These are phyloP conservation scores for Thymus mandschuricus DNA, from an alignment of 257 asterid species.

Conservation along the genomic window DNA sequence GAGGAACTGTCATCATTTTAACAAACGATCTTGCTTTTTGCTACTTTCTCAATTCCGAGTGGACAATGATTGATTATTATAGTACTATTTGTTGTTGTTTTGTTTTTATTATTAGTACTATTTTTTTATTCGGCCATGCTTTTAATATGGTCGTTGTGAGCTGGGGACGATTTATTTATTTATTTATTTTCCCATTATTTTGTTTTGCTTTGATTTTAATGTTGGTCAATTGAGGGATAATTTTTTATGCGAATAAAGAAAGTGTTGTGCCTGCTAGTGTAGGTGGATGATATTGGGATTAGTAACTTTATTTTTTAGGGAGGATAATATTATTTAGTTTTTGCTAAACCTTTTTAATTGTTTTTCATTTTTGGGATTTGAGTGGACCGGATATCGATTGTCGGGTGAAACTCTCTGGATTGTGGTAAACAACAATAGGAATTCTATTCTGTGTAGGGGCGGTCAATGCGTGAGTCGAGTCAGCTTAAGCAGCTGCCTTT, in stretches of 20 bases:
- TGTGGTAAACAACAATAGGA: too few relatives aligned
- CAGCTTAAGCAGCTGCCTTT: too few relatives aligned
- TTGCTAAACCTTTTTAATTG: too few relatives aligned
- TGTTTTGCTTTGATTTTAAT: neutral
- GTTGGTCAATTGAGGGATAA: neutral
- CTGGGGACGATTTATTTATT: neutral
- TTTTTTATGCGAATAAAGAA: neutral
- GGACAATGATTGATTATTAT: conserved; percentile 31
- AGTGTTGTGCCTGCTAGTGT: neutral
- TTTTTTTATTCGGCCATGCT: conserved; percentile 12
- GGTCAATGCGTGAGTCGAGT: too few relatives aligned
- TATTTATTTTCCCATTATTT: neutral
- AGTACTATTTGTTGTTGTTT: neutral
- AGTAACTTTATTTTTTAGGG: too few relatives aligned
- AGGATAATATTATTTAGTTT: too few relatives aligned
- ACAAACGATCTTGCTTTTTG: conserved; percentile 12
- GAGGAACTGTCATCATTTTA: conserved; percentile 34
- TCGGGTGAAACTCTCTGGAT: too few relatives aligned
- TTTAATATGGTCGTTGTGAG: conserved; percentile 7
- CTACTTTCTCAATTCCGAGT: neutral
- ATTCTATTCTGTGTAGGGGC: too few relatives aligned
- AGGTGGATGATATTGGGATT: neutral
- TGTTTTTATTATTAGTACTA: neutral
- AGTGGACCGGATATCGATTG: too few relatives aligned
- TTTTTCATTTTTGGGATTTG: too few relatives aligned